phyloP scores from a whole-genome alignment of 2,329 filamentous ascomycete species.

The Colletotrichum navitas region DNA sequence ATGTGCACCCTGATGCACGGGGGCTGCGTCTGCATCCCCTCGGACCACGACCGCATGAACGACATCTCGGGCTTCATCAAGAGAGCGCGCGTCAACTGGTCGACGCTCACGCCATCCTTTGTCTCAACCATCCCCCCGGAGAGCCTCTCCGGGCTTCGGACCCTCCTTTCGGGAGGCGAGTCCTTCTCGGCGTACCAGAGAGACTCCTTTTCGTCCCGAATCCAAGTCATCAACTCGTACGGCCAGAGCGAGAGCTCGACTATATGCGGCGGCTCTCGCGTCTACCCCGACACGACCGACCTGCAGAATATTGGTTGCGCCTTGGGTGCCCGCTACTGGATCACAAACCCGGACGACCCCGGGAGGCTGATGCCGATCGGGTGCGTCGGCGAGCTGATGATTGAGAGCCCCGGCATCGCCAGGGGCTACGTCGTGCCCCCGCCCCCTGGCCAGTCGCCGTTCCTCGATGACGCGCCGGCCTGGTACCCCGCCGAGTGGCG shows the following conservation, averaged over 20 bases:
- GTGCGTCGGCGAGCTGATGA: constrained; percentile 19
- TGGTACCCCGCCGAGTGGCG: constrained; percentile 17
- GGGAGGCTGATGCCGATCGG: constrained; percentile 14
- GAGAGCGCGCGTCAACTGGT: constrained; percentile 63
- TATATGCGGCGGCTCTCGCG: background rate
- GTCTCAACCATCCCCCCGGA: constrained; percentile 57
- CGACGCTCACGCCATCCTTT: constrained; percentile 69
- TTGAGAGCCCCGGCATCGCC: constrained; percentile 18
- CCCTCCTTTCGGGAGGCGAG: constrained; percentile 49
- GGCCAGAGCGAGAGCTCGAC: constrained; percentile 46
- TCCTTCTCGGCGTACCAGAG: constrained; percentile 41
- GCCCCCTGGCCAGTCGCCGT: constrained; percentile 8
- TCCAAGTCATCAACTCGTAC: constrained; percentile 44
- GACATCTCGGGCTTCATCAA: constrained; percentile 63
- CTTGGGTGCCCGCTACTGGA: constrained; percentile 12
- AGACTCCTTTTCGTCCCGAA: constrained; percentile 40
- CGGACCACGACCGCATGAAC: constrained; percentile 54
- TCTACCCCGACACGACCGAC: constrained; percentile 6
- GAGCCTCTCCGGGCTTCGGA: constrained; percentile 53
- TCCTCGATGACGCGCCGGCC: constrained; percentile 3
- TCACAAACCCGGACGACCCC: constrained; percentile 1
- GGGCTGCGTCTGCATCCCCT: constrained; percentile 55
- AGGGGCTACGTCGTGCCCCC: constrained; percentile 17
- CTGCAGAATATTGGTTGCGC: constrained; percentile 19
- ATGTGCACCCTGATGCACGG: constrained; percentile 54